Evolutionary conservation across 805 yeast species (phyloP).

Genomic region (Kuraishia floccosa): DNA sequence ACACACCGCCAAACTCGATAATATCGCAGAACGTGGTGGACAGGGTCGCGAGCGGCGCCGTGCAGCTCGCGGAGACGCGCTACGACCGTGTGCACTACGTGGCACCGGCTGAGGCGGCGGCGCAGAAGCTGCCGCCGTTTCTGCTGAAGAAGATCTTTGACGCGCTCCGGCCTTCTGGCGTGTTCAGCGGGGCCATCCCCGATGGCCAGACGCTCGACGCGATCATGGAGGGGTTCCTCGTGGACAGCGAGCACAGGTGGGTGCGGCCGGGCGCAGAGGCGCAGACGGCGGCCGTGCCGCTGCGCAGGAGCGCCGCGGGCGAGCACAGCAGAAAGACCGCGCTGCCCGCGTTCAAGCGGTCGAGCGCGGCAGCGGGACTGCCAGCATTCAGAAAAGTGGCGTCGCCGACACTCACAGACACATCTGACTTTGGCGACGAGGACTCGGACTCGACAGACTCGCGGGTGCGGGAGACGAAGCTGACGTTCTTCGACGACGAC

Average conservation of each 20-base stretch:
- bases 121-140: constrained; percentile 32
- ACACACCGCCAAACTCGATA: constrained; percentile 16
- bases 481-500: constrained; percentile 40
- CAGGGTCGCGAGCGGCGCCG: constrained; percentile 38
- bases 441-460: constrained; percentile 30
- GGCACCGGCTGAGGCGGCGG: constrained; percentile 38
- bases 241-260: constrained; percentile 37
- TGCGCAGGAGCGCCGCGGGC: constrained; percentile 9
- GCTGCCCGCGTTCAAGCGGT: constrained; percentile 8
- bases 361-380: constrained; percentile 6
- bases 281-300: constrained; percentile 14
- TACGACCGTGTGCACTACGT: constrained; percentile 39
- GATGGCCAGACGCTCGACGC: constrained; percentile 45
- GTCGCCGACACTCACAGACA: constrained; percentile 30
- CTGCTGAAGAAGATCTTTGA: constrained; percentile 27
- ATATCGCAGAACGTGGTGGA: constrained; percentile 45
- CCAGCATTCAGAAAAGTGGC: constrained; percentile 19
- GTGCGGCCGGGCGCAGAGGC: constrained; percentile 30
- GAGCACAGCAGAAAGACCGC: constrained; percentile 3
- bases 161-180: constrained; percentile 31
- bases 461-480: constrained; percentile 32
- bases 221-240: constrained; percentile 53
- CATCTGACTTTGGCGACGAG: constrained; percentile 27
- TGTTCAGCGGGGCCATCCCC: constrained; percentile 42
- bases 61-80: constrained; percentile 20